These are phyloP conservation scores for Suillus tomentosus DNA, from an alignment of 768 basidiomycete genomes.

Conservation along the genomic window DNA sequence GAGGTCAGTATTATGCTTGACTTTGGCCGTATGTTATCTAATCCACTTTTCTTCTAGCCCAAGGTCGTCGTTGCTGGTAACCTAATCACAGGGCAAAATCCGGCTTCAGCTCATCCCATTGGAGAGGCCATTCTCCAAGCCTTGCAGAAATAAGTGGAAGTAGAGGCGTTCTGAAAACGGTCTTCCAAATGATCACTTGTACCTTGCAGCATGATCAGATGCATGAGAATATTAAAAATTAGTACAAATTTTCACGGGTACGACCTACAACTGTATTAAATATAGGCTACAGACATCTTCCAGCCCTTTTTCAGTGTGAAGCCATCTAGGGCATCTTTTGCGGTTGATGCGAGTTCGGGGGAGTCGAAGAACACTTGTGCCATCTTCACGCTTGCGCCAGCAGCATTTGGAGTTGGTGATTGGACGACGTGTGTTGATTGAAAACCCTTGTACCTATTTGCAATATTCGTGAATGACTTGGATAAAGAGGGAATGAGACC, in stretches of 20 bases:
- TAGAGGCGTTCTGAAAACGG: background rate
- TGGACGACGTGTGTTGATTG: constrained; percentile 67
- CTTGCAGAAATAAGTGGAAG: constrained; percentile 31
- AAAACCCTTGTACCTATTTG: constrained; percentile 80
- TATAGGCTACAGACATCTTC: constrained; percentile 79
- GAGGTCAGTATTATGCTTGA: constrained; percentile 42
- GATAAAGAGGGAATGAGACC: constrained; percentile 35
- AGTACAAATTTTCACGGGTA: constrained; percentile 16
- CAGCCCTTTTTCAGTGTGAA: constrained; percentile 87
- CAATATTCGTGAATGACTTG: constrained; percentile 8
- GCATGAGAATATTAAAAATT: constrained; percentile 6
- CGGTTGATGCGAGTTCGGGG: constrained; percentile 69
- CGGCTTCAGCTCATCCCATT: constrained; percentile 58
- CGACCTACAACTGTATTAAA: constrained; percentile 31
- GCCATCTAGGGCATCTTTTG: constrained; percentile 81
- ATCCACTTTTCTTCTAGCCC: constrained; percentile 16
- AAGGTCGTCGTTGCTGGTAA: constrained; percentile 61
- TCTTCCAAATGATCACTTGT: background rate
- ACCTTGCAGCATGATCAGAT: background rate
- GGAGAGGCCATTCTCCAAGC: constrained; percentile 59
- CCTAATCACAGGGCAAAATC: constrained; percentile 76
- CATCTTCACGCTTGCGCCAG: constrained; percentile 71
- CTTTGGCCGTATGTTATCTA: background rate
- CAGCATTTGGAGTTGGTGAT: constrained; percentile 67
- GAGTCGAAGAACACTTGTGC: constrained; percentile 81